Conservation (phyloP, 345 rosid genomes). For the Syzygium grande region DNA sequence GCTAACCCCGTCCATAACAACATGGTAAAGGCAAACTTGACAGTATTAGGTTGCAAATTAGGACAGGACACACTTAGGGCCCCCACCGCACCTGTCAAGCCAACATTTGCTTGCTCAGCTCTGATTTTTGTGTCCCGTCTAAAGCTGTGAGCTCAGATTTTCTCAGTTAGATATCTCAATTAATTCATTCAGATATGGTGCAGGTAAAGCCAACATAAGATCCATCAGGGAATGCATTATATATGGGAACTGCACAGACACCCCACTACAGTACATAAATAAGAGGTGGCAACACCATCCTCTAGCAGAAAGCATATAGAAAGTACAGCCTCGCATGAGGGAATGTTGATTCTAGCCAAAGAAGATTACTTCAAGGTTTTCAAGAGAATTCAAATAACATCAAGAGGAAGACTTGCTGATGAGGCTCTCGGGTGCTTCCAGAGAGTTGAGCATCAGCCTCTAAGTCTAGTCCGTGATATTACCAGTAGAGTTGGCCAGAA, state of each 20-base stretch:
- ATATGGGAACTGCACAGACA: neutral
- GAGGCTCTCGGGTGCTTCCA: neutral
- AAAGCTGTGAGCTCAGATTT: neutral
- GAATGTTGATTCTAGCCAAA: neutral
- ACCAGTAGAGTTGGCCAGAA: neutral
- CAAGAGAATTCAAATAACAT: neutral
- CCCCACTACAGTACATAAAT: neutral
- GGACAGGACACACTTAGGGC: neutral
- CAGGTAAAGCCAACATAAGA: neutral
- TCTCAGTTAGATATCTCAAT: neutral
- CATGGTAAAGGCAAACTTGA: neutral
- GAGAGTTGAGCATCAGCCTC: neutral
- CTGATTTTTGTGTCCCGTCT: neutral
- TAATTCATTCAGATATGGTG: neutral
- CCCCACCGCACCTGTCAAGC: neutral
- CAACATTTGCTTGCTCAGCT: neutral
- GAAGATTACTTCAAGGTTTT: neutral
- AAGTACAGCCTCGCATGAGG: neutral
- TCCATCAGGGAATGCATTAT: neutral
- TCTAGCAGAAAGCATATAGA: neutral
- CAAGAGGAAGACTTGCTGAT: neutral
- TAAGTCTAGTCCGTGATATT: neutral
- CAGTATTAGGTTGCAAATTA: neutral
- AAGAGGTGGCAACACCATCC: neutral
- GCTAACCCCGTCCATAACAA: neutral